These are phyloP conservation scores for Monilinia polystroma DNA, from an alignment of 2,329 filamentous ascomycete genomes.

Conservation along the genomic window DNA sequence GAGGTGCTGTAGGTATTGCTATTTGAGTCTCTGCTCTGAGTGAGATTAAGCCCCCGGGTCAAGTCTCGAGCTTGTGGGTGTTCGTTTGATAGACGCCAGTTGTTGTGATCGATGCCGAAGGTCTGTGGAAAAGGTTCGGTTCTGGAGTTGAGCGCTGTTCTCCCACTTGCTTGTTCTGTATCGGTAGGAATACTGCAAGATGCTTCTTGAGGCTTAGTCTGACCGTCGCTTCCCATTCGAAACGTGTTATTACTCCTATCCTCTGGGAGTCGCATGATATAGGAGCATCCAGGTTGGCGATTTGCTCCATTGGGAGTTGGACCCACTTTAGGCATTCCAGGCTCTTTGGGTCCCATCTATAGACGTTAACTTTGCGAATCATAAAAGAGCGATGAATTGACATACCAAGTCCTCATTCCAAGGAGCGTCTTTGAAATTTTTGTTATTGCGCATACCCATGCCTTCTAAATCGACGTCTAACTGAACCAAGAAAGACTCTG, in stretches of 20 bases:
- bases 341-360: constrained; percentile 33
- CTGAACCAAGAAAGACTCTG: constrained; percentile 92
- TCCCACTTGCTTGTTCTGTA: not conserved
- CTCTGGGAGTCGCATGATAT: constrained; percentile 24
- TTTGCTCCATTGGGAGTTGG: constrained; percentile 2
- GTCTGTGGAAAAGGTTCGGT: constrained; percentile 18
- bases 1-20: constrained; percentile 26
- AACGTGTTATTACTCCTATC: not conserved
- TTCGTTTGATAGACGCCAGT: constrained; percentile 29
- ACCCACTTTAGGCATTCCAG: constrained; percentile 24
- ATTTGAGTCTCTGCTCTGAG: constrained; percentile 17
- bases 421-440: constrained; percentile 54
- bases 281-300: constrained; percentile 26
- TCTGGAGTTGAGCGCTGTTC: constrained; percentile 16
- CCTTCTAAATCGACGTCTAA: constrained; percentile 87
- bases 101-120: constrained; percentile 23
- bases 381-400: constrained; percentile 26
- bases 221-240: not conserved
- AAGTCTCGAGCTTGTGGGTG: constrained; percentile 10
- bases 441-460: constrained; percentile 59
- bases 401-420: constrained; percentile 41
- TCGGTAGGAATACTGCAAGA: not conserved
- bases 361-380: constrained; percentile 25
- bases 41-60: not conserved
- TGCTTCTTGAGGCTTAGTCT: not conserved